Conservation (phyloP, 2,329 filamentous ascomycete species). For the Fusarium pseudoanthophilum region DNA sequence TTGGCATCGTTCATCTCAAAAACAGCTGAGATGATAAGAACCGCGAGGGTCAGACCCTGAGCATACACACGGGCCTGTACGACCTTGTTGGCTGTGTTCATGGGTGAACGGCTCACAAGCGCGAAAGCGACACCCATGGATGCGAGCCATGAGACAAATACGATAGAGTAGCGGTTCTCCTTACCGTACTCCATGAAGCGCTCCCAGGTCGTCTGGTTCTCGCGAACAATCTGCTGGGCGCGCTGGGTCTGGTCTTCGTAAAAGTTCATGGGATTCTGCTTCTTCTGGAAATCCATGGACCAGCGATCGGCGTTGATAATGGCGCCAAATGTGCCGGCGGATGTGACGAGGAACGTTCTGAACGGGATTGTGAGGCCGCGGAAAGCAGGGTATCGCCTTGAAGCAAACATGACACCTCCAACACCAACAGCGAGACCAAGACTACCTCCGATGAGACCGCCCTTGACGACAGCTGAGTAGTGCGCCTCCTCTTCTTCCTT, state of each 20-base stretch:
- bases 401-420: constrained; percentile 74
- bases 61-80: constrained; percentile 96
- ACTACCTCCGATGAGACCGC: constrained; percentile 78
- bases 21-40: constrained; percentile 82
- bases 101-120: constrained; percentile 79
- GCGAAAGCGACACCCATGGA: constrained; percentile 80
- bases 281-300: constrained; percentile 72
- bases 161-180: constrained; percentile 86
- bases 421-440: constrained; percentile 75
- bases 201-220: constrained; percentile 67
- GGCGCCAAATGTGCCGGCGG: constrained; percentile 82
- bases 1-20: constrained; percentile 84
- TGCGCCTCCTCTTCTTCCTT: constrained; percentile 91
- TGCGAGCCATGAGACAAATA: constrained; percentile 83
- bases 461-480: constrained; percentile 83
- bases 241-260: constrained; percentile 74
- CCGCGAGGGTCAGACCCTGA: constrained; percentile 86
- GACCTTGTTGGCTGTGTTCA: constrained; percentile 83
- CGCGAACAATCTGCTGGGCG: constrained; percentile 63
- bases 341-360: constrained; percentile 89
- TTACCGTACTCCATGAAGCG: constrained; percentile 78
- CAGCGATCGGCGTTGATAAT: constrained; percentile 88
- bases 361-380: constrained; percentile 87
- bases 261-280: constrained; percentile 72
- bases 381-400: constrained; percentile 79